Conservation (phyloP, 2,329 filamentous ascomycete genomes). For the Fusarium vanettenii region DNA sequence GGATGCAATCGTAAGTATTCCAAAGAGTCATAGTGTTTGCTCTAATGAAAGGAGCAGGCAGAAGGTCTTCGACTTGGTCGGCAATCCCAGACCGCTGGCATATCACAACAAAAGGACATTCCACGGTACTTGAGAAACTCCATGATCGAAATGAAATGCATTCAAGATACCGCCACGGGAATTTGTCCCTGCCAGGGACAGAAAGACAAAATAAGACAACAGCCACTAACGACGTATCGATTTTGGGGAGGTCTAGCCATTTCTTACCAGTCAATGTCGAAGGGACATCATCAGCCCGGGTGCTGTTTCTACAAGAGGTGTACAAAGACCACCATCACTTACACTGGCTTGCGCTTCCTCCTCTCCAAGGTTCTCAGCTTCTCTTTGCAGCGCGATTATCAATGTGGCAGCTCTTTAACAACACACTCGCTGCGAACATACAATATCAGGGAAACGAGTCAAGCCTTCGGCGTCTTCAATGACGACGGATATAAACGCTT, state of each 20-base stretch:
- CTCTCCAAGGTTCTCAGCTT: not conserved
- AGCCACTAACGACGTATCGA: not conserved
- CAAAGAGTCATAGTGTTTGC: accelerated
- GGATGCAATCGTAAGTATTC: not conserved
- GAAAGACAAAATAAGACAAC: too few species aligned
- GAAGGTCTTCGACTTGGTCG: not conserved
- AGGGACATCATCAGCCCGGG: not conserved
- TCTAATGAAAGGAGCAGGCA: not conserved
- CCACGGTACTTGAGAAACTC: not conserved
- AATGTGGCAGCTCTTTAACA: not conserved
- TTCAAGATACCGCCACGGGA: accelerated
- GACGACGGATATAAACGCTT: accelerated
- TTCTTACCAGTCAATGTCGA: not conserved
- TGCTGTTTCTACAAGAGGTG: not conserved
- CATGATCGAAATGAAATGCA: not conserved
- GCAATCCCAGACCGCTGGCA: not conserved
- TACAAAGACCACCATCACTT: not conserved
- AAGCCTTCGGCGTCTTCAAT: not conserved
- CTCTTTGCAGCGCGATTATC: not conserved
- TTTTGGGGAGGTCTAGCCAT: not conserved
- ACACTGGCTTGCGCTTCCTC: not conserved
- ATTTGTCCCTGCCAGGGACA: not conserved
- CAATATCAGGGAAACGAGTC: not conserved
- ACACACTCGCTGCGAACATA: not conserved
- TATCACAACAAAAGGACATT: not conserved